Percentiles rank a stretch among this genome's conserved stretches.
phyloP scores from a whole-genome alignment of 768 basidiomycete genomes.

The Galerina marginata region DNA sequence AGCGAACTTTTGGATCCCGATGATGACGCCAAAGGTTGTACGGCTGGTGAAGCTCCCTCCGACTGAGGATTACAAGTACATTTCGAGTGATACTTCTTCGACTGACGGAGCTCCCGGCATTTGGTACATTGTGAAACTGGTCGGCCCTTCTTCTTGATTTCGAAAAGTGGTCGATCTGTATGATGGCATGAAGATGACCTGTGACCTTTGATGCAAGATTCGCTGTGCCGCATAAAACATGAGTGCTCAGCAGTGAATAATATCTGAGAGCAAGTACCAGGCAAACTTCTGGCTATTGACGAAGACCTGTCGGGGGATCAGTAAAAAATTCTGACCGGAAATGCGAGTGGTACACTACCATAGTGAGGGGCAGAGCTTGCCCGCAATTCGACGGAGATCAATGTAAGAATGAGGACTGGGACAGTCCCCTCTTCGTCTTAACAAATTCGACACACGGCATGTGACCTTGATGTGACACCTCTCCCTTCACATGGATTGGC shows the following conservation, averaged over 20 bases:
- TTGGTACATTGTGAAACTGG: constrained; percentile 89
- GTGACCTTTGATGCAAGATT: constrained; percentile 94
- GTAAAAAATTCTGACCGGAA: neutral
- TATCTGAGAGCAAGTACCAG: constrained; percentile 53
- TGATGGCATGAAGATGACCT: constrained; percentile 90
- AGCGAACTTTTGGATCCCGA: constrained; percentile 47
- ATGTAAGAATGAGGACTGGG: neutral
- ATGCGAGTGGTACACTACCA: constrained; percentile 16
- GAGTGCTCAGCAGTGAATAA: constrained; percentile 2
- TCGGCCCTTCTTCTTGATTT: constrained; percentile 92
- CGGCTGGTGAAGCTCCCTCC: constrained; percentile 36
- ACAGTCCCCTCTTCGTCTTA: neutral
- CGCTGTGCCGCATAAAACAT: constrained; percentile 48
- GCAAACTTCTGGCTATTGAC: constrained; percentile 80
- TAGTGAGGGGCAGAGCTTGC: constrained; percentile 6
- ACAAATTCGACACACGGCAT: constrained; percentile 5
- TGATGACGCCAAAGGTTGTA: constrained; percentile 37
- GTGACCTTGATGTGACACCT: constrained; percentile 19
- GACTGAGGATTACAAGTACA: constrained; percentile 65
- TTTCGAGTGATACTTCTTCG: constrained; percentile 81
- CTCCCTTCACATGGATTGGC: constrained; percentile 14
- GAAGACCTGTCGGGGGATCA: constrained; percentile 53
- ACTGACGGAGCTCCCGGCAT: constrained; percentile 83
- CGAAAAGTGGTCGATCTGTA: constrained; percentile 87
- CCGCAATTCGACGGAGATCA: neutral